Conservation (phyloP, 352 stramenopile species). For the Phytophthora meadii region DNA sequence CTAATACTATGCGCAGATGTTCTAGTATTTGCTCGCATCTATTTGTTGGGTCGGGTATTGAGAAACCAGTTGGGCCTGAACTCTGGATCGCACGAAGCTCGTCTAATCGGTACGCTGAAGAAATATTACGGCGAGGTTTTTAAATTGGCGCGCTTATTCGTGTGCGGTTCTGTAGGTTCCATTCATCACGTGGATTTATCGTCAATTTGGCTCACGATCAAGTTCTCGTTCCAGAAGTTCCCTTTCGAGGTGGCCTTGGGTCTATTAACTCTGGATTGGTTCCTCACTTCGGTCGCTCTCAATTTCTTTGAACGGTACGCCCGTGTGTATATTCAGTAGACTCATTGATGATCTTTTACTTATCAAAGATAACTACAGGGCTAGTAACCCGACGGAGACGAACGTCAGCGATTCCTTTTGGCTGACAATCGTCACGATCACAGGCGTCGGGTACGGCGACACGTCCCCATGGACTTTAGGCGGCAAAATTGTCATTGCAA, state of each 20-base stretch:
- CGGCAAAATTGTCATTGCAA: conserved; percentile 62
- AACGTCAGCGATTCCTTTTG: conserved; percentile 59
- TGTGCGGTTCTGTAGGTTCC: conserved; percentile 27
- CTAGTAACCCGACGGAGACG: conserved; percentile 49
- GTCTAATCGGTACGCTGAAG: conserved; percentile 39
- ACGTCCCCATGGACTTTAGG: conserved; percentile 54
- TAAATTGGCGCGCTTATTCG: neutral
- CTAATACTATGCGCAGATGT: conserved; percentile 36
- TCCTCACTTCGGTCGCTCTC: conserved; percentile 58
- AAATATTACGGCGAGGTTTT: neutral
- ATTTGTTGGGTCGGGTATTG: conserved; percentile 60
- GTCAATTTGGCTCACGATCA: conserved; percentile 67
- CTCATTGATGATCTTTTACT: neutral
- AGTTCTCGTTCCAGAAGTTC: conserved; percentile 63
- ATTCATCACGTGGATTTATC: conserved; percentile 67
- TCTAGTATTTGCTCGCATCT: conserved; percentile 58
- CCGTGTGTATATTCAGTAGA: neutral
- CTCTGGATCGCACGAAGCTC: conserved; percentile 42
- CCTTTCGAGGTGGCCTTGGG: conserved; percentile 48
- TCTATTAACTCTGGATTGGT: conserved; percentile 57
- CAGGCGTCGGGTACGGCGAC: conserved; percentile 68
- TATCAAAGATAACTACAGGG: conserved; percentile 21
- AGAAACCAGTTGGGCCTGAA: conserved; percentile 57
- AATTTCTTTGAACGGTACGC: conserved; percentile 66
- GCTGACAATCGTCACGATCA: conserved; percentile 77